Evolutionary conservation across 139 green algal genomes (phyloP).

Genomic region (Chlorella sp.): DNA sequence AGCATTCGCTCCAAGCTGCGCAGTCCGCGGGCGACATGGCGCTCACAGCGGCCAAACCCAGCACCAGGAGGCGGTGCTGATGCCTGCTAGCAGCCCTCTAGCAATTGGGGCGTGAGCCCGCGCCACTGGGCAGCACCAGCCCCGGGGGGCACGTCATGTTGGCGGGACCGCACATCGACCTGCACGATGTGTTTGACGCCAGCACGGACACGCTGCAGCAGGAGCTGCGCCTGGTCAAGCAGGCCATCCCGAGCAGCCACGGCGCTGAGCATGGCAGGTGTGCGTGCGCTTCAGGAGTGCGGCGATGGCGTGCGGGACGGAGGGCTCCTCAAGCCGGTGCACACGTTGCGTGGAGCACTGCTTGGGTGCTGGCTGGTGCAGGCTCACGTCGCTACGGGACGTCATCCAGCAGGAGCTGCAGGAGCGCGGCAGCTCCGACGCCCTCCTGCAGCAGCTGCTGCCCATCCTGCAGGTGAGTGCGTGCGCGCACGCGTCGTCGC

Average conservation of each 20-base stretch:
- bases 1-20: no score
- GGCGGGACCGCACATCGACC: no score
- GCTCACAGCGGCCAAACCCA: no score
- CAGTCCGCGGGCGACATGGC: no score
- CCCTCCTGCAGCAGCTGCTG: constrained; percentile 25
- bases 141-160: no score
- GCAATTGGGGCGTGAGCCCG: no score
- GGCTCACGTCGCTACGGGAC: constrained; percentile 25
- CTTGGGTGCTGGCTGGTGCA: constrained; percentile 3
- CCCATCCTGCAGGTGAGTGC: constrained; percentile 14
- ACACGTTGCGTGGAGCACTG: no score
- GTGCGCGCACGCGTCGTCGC: no score
- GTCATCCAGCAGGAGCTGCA: constrained; percentile 29
- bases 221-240: constrained; percentile 18
- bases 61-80: no score
- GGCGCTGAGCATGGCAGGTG: not conserved
- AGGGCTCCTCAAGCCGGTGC: no score
- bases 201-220: constrained; percentile 16
- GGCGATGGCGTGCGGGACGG: not conserved
- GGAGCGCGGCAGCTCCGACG: constrained; percentile 24
- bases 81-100: no score
- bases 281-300: not conserved
- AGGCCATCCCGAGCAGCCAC: not conserved
- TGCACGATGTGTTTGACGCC: constrained; percentile 35
- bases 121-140: no score